phyloP scores from a whole-genome alignment of 2,329 filamentous ascomycete species.

The Delphinella strobiligena region DNA sequence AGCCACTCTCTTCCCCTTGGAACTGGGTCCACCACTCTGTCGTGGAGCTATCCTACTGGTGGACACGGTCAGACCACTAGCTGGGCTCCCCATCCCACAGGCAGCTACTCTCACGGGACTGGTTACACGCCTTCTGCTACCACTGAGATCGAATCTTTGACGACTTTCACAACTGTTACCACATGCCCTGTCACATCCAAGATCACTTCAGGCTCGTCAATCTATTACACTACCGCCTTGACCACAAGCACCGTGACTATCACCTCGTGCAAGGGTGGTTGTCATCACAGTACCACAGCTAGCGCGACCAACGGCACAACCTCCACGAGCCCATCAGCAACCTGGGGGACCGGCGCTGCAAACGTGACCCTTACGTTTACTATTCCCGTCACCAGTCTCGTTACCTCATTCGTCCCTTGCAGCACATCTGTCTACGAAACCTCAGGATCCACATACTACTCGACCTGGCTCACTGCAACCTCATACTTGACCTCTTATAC shows the following conservation, averaged over 20 bases:
- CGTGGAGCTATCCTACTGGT: too few species aligned
- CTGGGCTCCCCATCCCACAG: background rate
- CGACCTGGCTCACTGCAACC: constrained; percentile 26
- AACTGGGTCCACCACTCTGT: too few species aligned
- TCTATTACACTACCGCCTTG: constrained; percentile 19
- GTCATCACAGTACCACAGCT: constrained; percentile 14
- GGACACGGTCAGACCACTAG: background rate
- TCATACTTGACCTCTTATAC: constrained; percentile 20
- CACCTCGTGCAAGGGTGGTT: constrained; percentile 26
- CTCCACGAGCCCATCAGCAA: constrained; percentile 3
- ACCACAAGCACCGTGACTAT: constrained; percentile 27
- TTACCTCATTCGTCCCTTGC: constrained; percentile 25
- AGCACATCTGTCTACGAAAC: constrained; percentile 23
- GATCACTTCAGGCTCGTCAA: constrained; percentile 11
- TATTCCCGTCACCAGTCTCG: constrained; percentile 21
- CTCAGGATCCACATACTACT: constrained; percentile 21
- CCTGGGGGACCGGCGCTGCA: constrained; percentile 5
- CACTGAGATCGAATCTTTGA: constrained; percentile 13
- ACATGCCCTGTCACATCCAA: constrained; percentile 18
- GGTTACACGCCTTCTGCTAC: background rate
- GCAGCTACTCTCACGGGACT: constrained; percentile 1
- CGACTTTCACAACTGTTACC: constrained; percentile 21
- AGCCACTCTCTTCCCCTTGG: too few species aligned
- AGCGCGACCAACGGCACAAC: constrained; percentile 3
- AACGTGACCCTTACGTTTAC: constrained; percentile 10